Conservation (phyloP, 768 basidiomycete species). For the Podaxis sp. region DNA sequence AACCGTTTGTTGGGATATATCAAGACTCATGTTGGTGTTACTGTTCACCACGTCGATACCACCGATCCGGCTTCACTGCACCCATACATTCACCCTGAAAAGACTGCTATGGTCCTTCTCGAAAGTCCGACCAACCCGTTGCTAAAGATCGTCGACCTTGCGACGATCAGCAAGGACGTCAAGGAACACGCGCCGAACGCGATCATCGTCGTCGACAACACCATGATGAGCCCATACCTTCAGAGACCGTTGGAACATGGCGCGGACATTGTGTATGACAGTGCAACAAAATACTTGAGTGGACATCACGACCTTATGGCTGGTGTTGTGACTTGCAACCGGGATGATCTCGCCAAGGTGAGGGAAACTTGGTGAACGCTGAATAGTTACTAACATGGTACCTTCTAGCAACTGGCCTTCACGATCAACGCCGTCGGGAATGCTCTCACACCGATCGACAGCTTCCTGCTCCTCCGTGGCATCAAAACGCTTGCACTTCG, state of each 20-base stretch:
- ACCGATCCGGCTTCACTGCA: constrained; percentile 68
- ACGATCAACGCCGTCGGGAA: constrained; percentile 93
- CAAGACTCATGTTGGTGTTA: constrained; percentile 82
- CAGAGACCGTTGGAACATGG: constrained; percentile 95
- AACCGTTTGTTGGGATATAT: constrained; percentile 93
- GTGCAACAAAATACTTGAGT: constrained; percentile 95
- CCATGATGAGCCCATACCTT: constrained; percentile 99
- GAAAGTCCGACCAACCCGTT: constrained; percentile 98
- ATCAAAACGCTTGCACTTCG: constrained; percentile 95
- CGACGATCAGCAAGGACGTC: constrained; percentile 77
- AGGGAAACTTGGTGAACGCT: too few relatives aligned
- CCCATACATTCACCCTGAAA: constrained; percentile 64
- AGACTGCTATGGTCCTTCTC: constrained; percentile 92
- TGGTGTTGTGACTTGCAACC: constrained; percentile 88
- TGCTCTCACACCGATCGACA: constrained; percentile 93
- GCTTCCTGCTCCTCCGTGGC: constrained; percentile 92
- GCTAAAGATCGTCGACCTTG: constrained; percentile 91
- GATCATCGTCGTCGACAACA: constrained; percentile 91
- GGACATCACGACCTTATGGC: constrained; percentile 99
- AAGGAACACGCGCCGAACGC: constrained; percentile 82
- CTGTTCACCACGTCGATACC: constrained; percentile 92
- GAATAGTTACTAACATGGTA: background rate
- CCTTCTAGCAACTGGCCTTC: constrained; percentile 76
- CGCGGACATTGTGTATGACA: constrained; percentile 97
- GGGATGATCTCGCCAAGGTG: constrained; percentile 72